Base-by-base conservation (phyloP, 1,284 basidiomycete genomes). In the Cutaneotrichosporon sp. region DNA sequence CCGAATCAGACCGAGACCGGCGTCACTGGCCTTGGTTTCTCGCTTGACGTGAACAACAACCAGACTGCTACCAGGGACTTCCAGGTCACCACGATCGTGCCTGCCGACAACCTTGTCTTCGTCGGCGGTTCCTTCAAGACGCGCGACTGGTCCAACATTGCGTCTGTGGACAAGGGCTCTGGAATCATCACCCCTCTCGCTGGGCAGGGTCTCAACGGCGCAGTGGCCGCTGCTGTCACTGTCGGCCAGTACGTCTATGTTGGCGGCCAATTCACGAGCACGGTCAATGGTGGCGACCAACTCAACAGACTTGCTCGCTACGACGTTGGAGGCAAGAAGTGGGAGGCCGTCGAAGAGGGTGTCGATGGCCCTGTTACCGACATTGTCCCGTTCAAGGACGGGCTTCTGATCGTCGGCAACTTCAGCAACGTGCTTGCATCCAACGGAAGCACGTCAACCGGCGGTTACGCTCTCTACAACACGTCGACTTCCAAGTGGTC, bases 181-280 rank as follows among this genome's bases (percentile, higher is more conserved):
- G 31, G 40, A 2, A 16, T n/a, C 13, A 63, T 72, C 16, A 73
- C 81, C 5, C 75, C 85, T 0, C 76, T 93, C 18, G 72, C 86
- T 0, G 81, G 83, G 31, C 84, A 85, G 55, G 92, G 91, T 5
- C 81, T 95, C 58, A 88, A 94, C 74, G 90, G 89, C 7, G 80
- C 85, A 11, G 90, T 95, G 5, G 83, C 85, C n/a, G 85, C 90
- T 1, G 78, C 92, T 32, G 82, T 85, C 7, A 73, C 88, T 13
- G 77, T 84, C 53, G 88, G 73, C 84, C 46, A 84, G 87, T 70
- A 83, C 10, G 79, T 98, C 32, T 97, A 86, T 75, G 87, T 94
- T 53, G 95, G 92, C 38, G 95, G 95, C 1, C 83, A 87, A 3
- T 99, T 98, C 81, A 86, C 84, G 1, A 86, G 89, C 68, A 91